phyloP scores from a whole-genome alignment of 768 basidiomycete genomes.

The Cubamyces sp. region DNA sequence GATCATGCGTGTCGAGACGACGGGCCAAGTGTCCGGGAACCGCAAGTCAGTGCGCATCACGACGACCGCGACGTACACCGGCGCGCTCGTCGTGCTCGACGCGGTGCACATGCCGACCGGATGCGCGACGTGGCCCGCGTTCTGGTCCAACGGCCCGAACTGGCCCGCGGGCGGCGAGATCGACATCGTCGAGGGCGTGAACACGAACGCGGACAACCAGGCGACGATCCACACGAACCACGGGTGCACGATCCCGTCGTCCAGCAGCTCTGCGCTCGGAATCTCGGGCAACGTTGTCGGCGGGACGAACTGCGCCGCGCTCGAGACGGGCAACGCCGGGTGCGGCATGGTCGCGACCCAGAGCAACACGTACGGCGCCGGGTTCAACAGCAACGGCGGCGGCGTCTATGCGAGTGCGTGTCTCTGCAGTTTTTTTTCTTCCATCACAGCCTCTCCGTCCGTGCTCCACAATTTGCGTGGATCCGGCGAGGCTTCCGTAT shows the following conservation, averaged over 20 bases:
- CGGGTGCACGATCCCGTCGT: conserved; percentile 69
- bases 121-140: conserved; percentile 81
- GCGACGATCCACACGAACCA: conserved; percentile 79
- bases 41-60: conserved; percentile 83
- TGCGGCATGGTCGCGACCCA: conserved; percentile 75
- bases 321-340: conserved; percentile 71
- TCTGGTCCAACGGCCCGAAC: conserved; percentile 43
- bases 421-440: conserved; percentile 25
- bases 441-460: conserved; percentile 1
- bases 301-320: conserved; percentile 74
- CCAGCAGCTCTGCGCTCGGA: conserved; percentile 48
- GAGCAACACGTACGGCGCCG: conserved; percentile 71
- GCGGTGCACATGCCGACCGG: conserved; percentile 89
- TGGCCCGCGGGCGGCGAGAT: conserved; percentile 70
- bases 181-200: conserved; percentile 86
- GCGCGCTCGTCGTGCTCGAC: conserved; percentile 79
- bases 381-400: conserved; percentile 81
- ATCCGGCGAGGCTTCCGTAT: conserved; percentile 3
- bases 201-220: conserved; percentile 79
- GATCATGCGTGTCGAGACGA: conserved; percentile 90
- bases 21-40: conserved; percentile 61
- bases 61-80: conserved; percentile 59
- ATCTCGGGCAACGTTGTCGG: conserved; percentile 69
- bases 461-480: conserved; percentile 1
- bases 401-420: conserved; percentile 92